phyloP scores from a whole-genome alignment of 2,329 filamentous ascomycete species.

The Hymenoscyphus fructigenus region DNA sequence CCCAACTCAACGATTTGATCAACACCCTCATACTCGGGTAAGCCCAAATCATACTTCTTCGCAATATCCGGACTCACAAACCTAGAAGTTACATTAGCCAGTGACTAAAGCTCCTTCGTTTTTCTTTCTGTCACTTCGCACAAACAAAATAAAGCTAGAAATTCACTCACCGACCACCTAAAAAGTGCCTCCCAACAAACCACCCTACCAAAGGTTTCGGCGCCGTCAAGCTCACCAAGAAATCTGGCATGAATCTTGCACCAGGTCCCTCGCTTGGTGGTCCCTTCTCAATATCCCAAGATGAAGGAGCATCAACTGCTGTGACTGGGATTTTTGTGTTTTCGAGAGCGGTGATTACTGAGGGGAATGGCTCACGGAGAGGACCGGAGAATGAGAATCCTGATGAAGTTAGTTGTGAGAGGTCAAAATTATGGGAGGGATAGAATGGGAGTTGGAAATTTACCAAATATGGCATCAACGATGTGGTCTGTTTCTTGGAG shows the following conservation, averaged over 20 bases:
- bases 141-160: neutral
- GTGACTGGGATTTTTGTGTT: conserved; percentile 74
- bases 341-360: conserved; percentile 75
- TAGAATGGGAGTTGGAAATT: conserved; percentile 21
- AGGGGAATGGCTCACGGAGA: conserved; percentile 87
- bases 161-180: conserved; percentile 72
- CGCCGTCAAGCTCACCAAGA: conserved; percentile 85
- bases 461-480: conserved; percentile 90
- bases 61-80: conserved; percentile 79
- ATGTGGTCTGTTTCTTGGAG: conserved; percentile 73
- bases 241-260: conserved; percentile 74
- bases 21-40: conserved; percentile 79
- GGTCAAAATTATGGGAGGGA: too few relatives aligned
- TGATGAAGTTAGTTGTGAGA: conserved; percentile 36
- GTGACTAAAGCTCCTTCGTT: conserved; percentile 16
- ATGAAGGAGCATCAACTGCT: conserved; percentile 88
- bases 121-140: neutral
- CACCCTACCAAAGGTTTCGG: conserved; percentile 85
- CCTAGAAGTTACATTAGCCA: conserved; percentile 41
- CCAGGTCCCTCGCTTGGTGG: conserved; percentile 77
- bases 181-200: conserved; percentile 85
- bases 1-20: conserved; percentile 85
- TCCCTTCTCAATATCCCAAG: conserved; percentile 88
- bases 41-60: conserved; percentile 80
- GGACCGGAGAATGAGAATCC: conserved; percentile 92